A percentile compares a stretch with the other conserved stretches of the same genome.
Evolutionary conservation across 257 asterid genomes (phyloP).

Genomic region (Solanum lycopersicoides): DNA sequence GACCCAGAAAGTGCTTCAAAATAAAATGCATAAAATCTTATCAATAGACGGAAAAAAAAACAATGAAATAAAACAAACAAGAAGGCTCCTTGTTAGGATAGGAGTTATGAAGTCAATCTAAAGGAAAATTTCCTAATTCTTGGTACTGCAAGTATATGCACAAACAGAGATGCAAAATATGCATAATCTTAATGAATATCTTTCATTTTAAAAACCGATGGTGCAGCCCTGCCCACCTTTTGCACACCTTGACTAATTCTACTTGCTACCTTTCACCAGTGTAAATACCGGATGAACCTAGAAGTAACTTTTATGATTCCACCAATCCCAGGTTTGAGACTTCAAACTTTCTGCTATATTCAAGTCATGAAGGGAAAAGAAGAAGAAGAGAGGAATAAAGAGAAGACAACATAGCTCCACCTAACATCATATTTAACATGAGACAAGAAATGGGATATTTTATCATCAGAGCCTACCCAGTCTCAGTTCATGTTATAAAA

Average conservation of each 20-base stretch:
- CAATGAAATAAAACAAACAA: not conserved
- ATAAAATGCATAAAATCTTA: not conserved
- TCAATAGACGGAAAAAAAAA: not conserved
- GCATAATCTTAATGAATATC: not conserved
- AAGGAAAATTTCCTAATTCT: not conserved
- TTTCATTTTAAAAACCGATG: not conserved
- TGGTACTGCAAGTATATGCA: not conserved
- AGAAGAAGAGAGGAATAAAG: not conserved
- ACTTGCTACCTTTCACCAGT: not conserved
- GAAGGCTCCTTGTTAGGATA: not conserved
- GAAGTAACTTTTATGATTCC: not conserved
- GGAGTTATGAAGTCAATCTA: not conserved
- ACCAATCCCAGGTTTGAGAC: not conserved
- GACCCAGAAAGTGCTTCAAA: slow-evolving; percentile 64
- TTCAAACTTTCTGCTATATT: not conserved
- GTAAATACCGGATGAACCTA: not conserved
- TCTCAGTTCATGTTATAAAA: not conserved
- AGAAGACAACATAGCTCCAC: not conserved
- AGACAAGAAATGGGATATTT: not conserved
- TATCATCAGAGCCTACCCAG: not conserved
- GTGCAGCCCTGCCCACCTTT: not conserved
- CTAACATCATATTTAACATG: not conserved
- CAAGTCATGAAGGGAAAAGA: not conserved
- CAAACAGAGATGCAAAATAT: not conserved
- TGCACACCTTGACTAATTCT: not conserved